These are phyloP conservation scores for Gastroboletus turbinatus DNA, from an alignment of 1,284 basidiomycete species.

Conservation along the genomic window DNA sequence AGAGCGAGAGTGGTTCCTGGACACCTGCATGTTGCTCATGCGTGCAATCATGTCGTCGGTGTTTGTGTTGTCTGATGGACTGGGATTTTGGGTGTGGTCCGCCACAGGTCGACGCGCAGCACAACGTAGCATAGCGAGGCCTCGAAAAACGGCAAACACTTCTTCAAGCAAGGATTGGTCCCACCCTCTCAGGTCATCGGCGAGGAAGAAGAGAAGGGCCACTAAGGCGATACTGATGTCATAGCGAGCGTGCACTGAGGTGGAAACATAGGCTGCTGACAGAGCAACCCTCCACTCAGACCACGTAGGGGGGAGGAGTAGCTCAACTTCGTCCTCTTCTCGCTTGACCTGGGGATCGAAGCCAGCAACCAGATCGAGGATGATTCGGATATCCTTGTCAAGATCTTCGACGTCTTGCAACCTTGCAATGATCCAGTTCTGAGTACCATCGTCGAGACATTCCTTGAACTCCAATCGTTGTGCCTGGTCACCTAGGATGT, in stretches of 20 bases:
- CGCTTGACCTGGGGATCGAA: slow-evolving; percentile 69
- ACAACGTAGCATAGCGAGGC: slow-evolving; percentile 64
- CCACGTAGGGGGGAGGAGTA: slow-evolving; percentile 50
- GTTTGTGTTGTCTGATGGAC: slow-evolving; percentile 33
- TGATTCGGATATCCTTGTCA: slow-evolving; percentile 51
- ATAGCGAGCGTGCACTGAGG: slow-evolving; percentile 68
- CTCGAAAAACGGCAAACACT: slow-evolving; percentile 76
- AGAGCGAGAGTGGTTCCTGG: slow-evolving; percentile 47
- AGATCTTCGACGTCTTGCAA: slow-evolving; percentile 57
- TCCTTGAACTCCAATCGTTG: slow-evolving; percentile 50
- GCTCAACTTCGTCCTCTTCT: slow-evolving; percentile 66
- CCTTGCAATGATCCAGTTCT: slow-evolving; percentile 58
- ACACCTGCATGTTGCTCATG: slow-evolving; percentile 72
- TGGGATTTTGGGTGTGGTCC: slow-evolving; percentile 35
- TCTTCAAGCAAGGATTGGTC: slow-evolving; percentile 67
- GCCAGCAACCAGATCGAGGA: slow-evolving; percentile 66
- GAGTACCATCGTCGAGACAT: slow-evolving; percentile 55
- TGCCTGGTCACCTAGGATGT: slow-evolving; percentile 69
- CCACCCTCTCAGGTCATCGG: slow-evolving; percentile 59
- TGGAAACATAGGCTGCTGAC: slow-evolving; percentile 58
- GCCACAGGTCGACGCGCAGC: slow-evolving; percentile 58
- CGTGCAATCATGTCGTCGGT: slow-evolving; percentile 66
- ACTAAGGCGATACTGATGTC: slow-evolving; percentile 66
- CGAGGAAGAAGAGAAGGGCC: slow-evolving; percentile 69
- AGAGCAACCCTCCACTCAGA: slow-evolving; percentile 64